These are phyloP conservation scores for Neospermospora avenae DNA, from an alignment of 2,329 filamentous ascomycete genomes.

Conservation along the genomic window DNA sequence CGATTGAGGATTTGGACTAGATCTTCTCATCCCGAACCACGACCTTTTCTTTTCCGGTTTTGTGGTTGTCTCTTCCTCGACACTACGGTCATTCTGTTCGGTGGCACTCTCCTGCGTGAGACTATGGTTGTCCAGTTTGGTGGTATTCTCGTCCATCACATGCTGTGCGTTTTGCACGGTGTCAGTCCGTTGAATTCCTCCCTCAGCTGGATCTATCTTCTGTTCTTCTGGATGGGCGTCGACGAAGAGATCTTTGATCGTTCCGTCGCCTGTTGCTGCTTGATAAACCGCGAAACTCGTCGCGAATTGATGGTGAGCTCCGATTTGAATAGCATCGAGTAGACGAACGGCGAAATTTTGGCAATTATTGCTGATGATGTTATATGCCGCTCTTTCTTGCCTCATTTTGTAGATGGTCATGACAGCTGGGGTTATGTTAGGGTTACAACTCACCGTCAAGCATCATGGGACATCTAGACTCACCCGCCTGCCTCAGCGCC, in stretches of 20 bases:
- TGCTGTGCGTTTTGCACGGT: conserved; percentile 48
- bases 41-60: too few species aligned
- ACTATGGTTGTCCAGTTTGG: conserved; percentile 42
- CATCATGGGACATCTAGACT: conserved; percentile 21
- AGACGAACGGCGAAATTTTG: conserved; percentile 53
- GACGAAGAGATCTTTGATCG: conserved; percentile 50
- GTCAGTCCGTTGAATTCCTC: conserved; percentile 34
- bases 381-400: conserved; percentile 48
- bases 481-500: conserved; percentile 47
- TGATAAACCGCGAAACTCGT: conserved; percentile 53
- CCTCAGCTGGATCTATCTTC: conserved; percentile 29
- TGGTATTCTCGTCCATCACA: conserved; percentile 53
- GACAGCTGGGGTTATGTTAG: conserved; percentile 40
- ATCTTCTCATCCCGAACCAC: too few species aligned
- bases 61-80: too few species aligned
- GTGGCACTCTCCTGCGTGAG: not conserved
- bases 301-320: conserved; percentile 48
- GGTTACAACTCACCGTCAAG: not conserved
- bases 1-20: too few species aligned
- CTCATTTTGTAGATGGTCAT: conserved; percentile 52
- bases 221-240: conserved; percentile 36
- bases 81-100: too few species aligned
- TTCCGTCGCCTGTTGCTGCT: conserved; percentile 46
- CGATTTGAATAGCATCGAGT: conserved; percentile 52
- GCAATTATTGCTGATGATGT: conserved; percentile 59